Percentiles rank a stretch among this genome's conserved stretches.
These are phyloP conservation scores for Triangularia setosa DNA, from an alignment of 2,329 filamentous ascomycete genomes.

Conservation along the genomic window DNA sequence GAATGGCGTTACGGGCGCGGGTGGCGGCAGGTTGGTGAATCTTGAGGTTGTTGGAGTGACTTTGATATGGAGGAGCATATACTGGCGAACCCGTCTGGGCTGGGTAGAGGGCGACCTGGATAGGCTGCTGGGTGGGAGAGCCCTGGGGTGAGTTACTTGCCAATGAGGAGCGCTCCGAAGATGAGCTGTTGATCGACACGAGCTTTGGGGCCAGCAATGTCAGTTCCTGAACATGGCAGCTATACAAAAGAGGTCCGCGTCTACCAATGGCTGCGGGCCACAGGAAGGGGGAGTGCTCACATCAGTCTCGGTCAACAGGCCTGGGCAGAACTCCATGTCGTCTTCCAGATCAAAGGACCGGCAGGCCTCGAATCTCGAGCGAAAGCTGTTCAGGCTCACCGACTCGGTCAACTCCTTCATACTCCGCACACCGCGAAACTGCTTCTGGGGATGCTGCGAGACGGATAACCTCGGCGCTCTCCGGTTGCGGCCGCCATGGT, in stretches of 20 bases:
- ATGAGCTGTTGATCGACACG: conserved; percentile 83
- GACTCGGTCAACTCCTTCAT: conserved; percentile 83
- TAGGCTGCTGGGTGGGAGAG: conserved; percentile 84
- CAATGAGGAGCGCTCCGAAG: conserved; percentile 88
- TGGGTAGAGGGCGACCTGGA: conserved; percentile 73
- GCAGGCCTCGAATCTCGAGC: conserved; percentile 83
- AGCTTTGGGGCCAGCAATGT: conserved; percentile 49
- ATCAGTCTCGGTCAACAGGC: conserved; percentile 87
- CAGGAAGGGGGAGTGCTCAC: conserved; percentile 51
- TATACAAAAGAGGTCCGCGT: background rate
- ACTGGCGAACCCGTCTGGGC: conserved; percentile 63
- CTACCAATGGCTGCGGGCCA: conserved; percentile 5
- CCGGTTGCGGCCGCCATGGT: conserved; percentile 81
- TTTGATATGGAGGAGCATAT: conserved; percentile 63
- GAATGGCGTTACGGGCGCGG: conserved; percentile 89
- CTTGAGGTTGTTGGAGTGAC: conserved; percentile 66
- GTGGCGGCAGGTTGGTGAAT: conserved; percentile 87
- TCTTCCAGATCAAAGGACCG: conserved; percentile 94
- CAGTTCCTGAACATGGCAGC: conserved; percentile 13
- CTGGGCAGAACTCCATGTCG: conserved; percentile 92
- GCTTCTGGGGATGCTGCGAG: conserved; percentile 78
- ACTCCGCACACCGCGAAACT: conserved; percentile 78
- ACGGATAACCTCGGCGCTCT: conserved; percentile 77
- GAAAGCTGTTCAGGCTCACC: conserved; percentile 72
- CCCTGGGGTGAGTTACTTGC: conserved; percentile 91